Evolutionary conservation across 1,139 yeast genomes (phyloP), one percentile per base, ranked within the genome.

Genomic region (Williopsis jadinii): DNA sequence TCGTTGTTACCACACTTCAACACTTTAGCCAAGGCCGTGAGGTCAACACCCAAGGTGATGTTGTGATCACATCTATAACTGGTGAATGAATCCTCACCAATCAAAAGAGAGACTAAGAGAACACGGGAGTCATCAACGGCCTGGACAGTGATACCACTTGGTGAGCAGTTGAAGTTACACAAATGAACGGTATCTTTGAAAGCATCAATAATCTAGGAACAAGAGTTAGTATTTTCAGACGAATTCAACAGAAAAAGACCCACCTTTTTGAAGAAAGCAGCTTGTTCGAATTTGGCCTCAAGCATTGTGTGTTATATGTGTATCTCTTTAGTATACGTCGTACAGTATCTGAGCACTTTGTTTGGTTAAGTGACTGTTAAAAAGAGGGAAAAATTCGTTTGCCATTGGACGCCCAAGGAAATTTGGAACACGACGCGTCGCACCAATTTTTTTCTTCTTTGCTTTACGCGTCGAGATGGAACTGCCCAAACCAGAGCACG

Each of bases 51-150:
- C 51, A 92, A 75, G 10, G 96, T 87, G 56, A 90, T 75, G 55
- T 86, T 88, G 60, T 95, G 83, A 67, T 92, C 99, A 65, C 97
- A 90, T 73, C 99, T 81, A 71, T 85, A 92, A 53, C 84, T 92
- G 46, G 79, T 73, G 69, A 92, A 92, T n/a, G 95, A 94, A 50
- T 86, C 90, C 53, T 82, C 79, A 43, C 95, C 95, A 54, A 92
- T 84, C 57, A 85, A 77, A 54, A 92, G 71, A 11, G 96, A 84
- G 35, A 92, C 96, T 53, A 92, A 74, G 51, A 92, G 78, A 48
- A 92, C 97, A 72, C 97, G 87, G 30, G 98, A 88, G 60, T 88
- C 95, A 66, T 92, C 99, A 55, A 92, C 95, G 19, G 98, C 97
- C 69, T 92, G 97, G 24, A 94, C 94, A 14, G 95, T 84, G 56